Evolutionary conservation across 2,329 filamentous ascomycete genomes (phyloP).

Genomic region (Tolypocladium paradoxum): DNA sequence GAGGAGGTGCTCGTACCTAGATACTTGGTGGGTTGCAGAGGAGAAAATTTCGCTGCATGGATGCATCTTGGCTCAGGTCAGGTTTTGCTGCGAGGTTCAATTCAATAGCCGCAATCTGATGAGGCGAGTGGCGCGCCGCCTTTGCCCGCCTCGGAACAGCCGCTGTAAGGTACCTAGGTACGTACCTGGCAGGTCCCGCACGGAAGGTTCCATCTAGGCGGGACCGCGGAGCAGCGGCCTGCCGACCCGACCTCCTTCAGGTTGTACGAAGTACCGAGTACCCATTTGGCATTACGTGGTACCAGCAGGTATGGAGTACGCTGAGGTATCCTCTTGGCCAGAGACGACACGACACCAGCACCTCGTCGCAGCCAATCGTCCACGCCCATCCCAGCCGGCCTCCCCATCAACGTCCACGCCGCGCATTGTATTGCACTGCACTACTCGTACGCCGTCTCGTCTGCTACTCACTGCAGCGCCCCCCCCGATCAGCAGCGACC

Average conservation of each 20-base stretch:
- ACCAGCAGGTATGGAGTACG: no score
- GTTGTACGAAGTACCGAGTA: no score
- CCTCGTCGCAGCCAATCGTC: not conserved
- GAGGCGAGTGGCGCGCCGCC: not conserved
- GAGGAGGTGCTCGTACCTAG: no score
- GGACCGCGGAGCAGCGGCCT: not conserved
- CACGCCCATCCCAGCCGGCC: not conserved
- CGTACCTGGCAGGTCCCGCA: no score
- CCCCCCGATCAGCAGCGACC: not conserved
- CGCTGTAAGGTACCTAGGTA: not conserved
- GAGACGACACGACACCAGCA: not conserved
- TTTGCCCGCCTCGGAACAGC: not conserved
- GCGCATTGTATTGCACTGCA: not conserved
- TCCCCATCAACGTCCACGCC: not conserved
- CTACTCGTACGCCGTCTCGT: not conserved
- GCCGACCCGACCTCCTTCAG: not conserved
- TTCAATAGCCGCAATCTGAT: not conserved
- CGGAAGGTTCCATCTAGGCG: not conserved
- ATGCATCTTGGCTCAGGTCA: not conserved
- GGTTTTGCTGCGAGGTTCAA: not conserved
- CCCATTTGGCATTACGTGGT: no score
- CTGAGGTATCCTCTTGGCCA: no score
- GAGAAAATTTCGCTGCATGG: not conserved
- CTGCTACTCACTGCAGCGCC: not conserved
- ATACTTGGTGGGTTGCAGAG: not conserved